Evolutionary conservation across 768 basidiomycete species (phyloP), one percentile per base, ranked within the genome.

Genomic region (Boletus vinaceobasis): DNA sequence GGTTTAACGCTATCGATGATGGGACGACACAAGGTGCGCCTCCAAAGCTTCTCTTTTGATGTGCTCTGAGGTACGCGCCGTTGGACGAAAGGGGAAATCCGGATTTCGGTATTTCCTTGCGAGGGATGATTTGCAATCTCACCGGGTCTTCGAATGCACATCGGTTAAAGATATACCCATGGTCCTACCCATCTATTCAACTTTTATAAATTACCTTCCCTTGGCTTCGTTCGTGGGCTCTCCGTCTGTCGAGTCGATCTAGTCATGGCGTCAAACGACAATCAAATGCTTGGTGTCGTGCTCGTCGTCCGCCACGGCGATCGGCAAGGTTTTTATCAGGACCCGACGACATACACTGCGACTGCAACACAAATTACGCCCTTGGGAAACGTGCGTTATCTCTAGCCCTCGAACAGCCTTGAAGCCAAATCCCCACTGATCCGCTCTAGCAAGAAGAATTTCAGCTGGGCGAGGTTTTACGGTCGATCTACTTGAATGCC

Each of bases 241-340:
- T 50, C 33, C 39, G 3, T 43, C 40, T 44, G 37, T 9, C 40
- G 39, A n/a, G 11, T 46, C 7, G 11, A n/a, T 43, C 40, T 2
- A 40, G 44, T 14, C 48, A 66, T 66, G 65, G 21, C 56, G 13
- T 57, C 65, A 4, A 40, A 23, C 37, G 49, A 63, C 48, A 61
- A 69, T 53, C 65, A 72, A 52, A 60, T 84, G 27, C 68, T 85
- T 7, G 84, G 84, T 40, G 81, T 79, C 23, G 77, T 85, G n/a
- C 64, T 86, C 38, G 65, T 85, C 48, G 65, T 77, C 33, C 77
- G 84, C 51, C 84, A 85, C 59, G 84, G 84, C 13, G 84, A 86
- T 63, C 80, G 84, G 37, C 70, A 72, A 68, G 85, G 83, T 0
- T 87, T 87, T 62, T 88, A 86, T 66, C 86, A 87, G 66, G 69